Conservation (phyloP, 2,329 filamentous ascomycete genomes). For the Fusarium nelsonii region DNA sequence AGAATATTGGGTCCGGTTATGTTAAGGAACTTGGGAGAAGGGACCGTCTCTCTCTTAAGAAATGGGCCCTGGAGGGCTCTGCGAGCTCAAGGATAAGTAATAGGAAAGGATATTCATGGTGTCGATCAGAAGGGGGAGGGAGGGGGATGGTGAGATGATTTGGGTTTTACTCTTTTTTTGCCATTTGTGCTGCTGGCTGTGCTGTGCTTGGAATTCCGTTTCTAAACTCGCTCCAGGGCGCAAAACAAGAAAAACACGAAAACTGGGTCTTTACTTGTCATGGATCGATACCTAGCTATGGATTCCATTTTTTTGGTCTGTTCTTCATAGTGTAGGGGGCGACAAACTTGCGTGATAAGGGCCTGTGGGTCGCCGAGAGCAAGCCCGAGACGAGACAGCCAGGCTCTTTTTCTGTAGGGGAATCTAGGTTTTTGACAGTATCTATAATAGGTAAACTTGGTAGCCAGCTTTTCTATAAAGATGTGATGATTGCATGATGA, state of each 20-base stretch:
- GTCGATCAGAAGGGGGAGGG: slow-evolving; percentile 19
- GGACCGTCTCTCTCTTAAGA: slow-evolving; percentile 19
- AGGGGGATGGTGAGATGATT: slow-evolving; percentile 37
- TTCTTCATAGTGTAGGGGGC: slow-evolving; percentile 22
- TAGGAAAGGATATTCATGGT: slow-evolving; percentile 38
- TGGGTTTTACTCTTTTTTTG: slow-evolving; percentile 8
- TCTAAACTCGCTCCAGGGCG: slow-evolving; percentile 42
- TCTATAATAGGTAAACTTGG: slow-evolving; percentile 1
- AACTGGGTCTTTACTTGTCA: slow-evolving; percentile 43
- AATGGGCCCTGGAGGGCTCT: slow-evolving; percentile 34
- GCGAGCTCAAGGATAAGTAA: slow-evolving; percentile 28
- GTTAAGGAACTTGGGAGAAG: slow-evolving; percentile 3
- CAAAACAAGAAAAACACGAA: slow-evolving; percentile 42
- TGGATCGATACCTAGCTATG: slow-evolving; percentile 12
- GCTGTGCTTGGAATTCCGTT: slow-evolving; percentile 14
- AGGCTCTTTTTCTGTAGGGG: slow-evolving; percentile 27
- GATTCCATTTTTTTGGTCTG: slow-evolving; percentile 14
- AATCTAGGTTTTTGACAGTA: not conserved
- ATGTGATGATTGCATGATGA: slow-evolving; percentile 29
- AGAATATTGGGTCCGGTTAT: slow-evolving; percentile 18
- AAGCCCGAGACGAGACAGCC: slow-evolving; percentile 46
- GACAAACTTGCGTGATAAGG: slow-evolving; percentile 45
- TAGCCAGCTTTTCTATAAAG: slow-evolving; percentile 18
- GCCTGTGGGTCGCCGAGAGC: slow-evolving; percentile 49
- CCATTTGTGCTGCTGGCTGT: slow-evolving; percentile 2